These are phyloP conservation scores for Cubamyces lactineus DNA, from an alignment of 768 basidiomycete species.

Conservation along the genomic window DNA sequence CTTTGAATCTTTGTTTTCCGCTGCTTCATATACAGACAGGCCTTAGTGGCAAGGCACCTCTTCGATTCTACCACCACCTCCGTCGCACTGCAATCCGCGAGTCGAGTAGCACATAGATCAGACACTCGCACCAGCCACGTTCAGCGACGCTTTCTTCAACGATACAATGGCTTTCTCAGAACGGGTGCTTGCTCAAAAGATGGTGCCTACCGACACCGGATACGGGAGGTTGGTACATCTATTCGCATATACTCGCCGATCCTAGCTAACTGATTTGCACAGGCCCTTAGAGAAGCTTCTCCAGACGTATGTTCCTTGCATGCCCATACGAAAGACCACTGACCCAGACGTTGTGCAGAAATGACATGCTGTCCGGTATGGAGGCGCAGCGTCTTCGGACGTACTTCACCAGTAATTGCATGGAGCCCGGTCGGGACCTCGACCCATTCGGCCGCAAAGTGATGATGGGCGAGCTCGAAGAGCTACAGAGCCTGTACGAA, in stretches of 20 bases:
- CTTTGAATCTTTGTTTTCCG: too few relatives aligned
- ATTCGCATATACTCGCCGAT: neutral
- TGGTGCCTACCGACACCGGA: neutral
- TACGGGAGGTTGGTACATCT: neutral
- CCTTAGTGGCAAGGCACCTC: too few relatives aligned
- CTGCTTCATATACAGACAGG: too few relatives aligned
- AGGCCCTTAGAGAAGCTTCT: constrained; percentile 18
- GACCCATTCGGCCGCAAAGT: constrained; percentile 38
- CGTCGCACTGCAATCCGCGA: too few relatives aligned
- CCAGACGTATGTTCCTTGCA: constrained; percentile 2
- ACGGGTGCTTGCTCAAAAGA: neutral
- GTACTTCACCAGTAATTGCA: constrained; percentile 39
- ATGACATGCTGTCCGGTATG: constrained; percentile 36
- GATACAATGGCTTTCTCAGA: neutral
- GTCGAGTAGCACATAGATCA: too few relatives aligned
- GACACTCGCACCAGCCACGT: too few relatives aligned
- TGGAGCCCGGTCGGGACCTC: constrained; percentile 43
- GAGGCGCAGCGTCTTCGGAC: constrained; percentile 44
- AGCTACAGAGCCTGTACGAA: constrained; percentile 34
- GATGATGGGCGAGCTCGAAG: constrained; percentile 31
- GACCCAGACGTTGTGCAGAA: neutral
- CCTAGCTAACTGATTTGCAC: neutral
- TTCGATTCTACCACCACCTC: too few relatives aligned
- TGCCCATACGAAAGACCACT: neutral
- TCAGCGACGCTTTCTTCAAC: too few relatives aligned